Base-by-base conservation (phyloP, 2,329 filamentous ascomycete genomes). In the Colletotrichum zoysiae region DNA sequence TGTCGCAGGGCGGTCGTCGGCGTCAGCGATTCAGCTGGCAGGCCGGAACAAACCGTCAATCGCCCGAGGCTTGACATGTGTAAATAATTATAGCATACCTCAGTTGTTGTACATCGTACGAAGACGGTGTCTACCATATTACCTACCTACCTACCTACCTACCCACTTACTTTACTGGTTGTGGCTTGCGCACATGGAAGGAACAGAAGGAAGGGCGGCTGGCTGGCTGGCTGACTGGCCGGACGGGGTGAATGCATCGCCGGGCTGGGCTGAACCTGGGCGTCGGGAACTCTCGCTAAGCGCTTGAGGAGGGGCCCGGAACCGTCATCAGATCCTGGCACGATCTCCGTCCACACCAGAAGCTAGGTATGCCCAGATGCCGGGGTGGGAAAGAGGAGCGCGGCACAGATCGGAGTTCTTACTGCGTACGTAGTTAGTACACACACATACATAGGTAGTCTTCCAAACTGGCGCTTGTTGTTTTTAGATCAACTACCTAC, bases 271-370 rank as follows among this genome's bases (percentile, higher is more conserved):
- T 69, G 69, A 72, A 65, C 70, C 65, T 72, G 70, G 65, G 65
- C 60, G 53, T 65, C 70, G 70, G 70, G 60, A 72, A 69, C 60
- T 72, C 59, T 72, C 65, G 70, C 70, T 72, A 69, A 30, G 69
- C 69, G 65, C 55, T 46, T 60, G 65, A 69, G 42, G 65, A 69
- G 60, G 59, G 60, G 59, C 35, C 65, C 70, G 65, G 53, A 57
- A 60, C 70, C 70, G 59, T 70, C 70, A 71, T 48, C 70, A 70
- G 70, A 71, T 71, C 65, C 70, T 71, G 70, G 65, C 65, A 69
- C 65, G 70, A 65, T 72, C 70, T 72, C 65, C 70, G 20, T 44
- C 70, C 51, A 50, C 56, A 55, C 69, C 65, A 63, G 56, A 46
- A 23, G 46, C 46, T 12, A n/a, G n/a, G n/a, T n/a, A 65, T 69